Base-by-base conservation (phyloP, 179 eudicot genomes). In the Beta corolliflora region DNA sequence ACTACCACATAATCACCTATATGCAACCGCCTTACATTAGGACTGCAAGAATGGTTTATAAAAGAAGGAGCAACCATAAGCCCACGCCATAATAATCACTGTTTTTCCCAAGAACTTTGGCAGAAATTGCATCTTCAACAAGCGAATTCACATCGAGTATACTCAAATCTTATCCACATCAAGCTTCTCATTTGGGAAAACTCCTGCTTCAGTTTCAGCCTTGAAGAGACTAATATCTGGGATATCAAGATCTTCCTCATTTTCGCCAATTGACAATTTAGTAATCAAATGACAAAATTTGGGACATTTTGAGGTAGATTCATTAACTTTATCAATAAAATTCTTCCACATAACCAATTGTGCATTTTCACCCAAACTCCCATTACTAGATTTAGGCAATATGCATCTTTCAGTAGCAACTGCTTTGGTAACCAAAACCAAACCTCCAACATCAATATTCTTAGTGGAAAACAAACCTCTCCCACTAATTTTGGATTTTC, bases 261-360 rank as follows among this genome's bases (percentile, higher is more conserved):
- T 83, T 70, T 91, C 95, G 0, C 97, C 97, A n/a, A 44, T 75
- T 0, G 98, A 93, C 73, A 95, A 82, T 31, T 16, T 81, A 25
- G 81, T 73, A 36, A 95, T 90, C 88, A 92, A 81, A 78, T 78
- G 52, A 50, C 82, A 80, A 56, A 90, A 88, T 87, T 81, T 84
- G 0, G 63, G 25, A 79, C 93, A 91, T 77, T 88, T 91, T 9
- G 64, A 56, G 14, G 89, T 86, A 0, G 92, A 83, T 71, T 92
- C 91, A 59, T 65, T 85, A 13, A 95, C 92, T 79, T 86, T 89
- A 52, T 87, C 89, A 19, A 95, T 80, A 81, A 95, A 92, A 87
- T 90, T 90, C 91, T 92, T 89, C 97, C 97, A 92, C 92, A 92
- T 90, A 6, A 90, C 91, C n/a, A 92, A 67, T 50, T 93, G 93